phyloP scores from a whole-genome alignment of 331 rosid species.

The Rosa hybrid region DNA sequence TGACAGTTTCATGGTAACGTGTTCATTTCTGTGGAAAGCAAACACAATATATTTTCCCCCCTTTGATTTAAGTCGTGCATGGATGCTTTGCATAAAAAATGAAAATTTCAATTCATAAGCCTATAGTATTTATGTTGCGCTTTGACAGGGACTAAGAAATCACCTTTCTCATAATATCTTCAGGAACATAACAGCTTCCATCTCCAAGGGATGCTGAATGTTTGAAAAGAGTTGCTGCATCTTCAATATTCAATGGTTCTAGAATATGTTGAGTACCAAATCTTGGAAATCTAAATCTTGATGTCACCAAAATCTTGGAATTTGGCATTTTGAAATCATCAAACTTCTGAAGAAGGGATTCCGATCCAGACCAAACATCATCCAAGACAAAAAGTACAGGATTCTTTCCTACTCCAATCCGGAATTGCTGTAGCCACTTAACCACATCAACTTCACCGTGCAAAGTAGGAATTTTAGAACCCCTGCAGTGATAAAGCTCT shows the following conservation, averaged over 20 bases:
- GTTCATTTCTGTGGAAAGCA: not conserved
- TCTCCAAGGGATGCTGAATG: slow-evolving; percentile 40
- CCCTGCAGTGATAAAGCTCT: slow-evolving; percentile 32
- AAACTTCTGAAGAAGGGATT: slow-evolving; percentile 42
- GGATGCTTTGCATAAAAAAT: too few species aligned
- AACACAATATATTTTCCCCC: not conserved
- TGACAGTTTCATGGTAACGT: not conserved
- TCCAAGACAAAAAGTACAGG: slow-evolving; percentile 59
- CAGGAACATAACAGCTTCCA: slow-evolving; percentile 20
- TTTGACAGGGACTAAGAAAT: not conserved
- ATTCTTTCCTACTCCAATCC: slow-evolving; percentile 24
- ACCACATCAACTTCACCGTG: slow-evolving; percentile 36
- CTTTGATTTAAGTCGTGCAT: too few species aligned
- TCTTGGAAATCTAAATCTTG: slow-evolving; percentile 44
- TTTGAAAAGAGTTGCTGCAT: slow-evolving; percentile 45
- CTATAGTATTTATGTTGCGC: not conserved
- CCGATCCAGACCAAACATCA: slow-evolving; percentile 58
- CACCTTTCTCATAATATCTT: slow-evolving; percentile 45
- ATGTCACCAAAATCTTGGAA: slow-evolving; percentile 65
- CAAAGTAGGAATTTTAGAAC: slow-evolving; percentile 26
- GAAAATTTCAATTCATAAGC: too few species aligned
- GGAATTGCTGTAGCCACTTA: slow-evolving; percentile 26
- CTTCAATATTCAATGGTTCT: slow-evolving; percentile 30
- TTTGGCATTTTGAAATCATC: slow-evolving; percentile 18
- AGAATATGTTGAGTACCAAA: slow-evolving; percentile 27